Percentiles rank a stretch among this genome's conserved stretches.
Conservation (phyloP, 441 rosid species). For the Cnidoscolus chayamansa region DNA sequence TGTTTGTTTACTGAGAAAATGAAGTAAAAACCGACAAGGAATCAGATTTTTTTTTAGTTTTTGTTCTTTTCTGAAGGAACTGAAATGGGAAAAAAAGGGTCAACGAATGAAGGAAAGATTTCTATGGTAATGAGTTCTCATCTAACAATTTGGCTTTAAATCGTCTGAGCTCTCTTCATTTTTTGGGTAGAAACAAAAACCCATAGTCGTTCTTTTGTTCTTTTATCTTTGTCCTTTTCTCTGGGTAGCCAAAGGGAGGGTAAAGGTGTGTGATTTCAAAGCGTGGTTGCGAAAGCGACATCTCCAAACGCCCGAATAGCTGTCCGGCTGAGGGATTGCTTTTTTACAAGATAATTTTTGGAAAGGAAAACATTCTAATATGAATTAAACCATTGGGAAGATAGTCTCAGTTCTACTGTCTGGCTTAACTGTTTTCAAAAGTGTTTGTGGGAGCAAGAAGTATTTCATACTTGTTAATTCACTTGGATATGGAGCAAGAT, state of each 20-base stretch:
- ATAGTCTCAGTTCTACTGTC: not conserved
- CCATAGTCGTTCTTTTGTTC: slow-evolving; percentile 15
- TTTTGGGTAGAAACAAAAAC: slow-evolving; percentile 3
- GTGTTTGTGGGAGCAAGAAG: not conserved
- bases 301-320: not conserved
- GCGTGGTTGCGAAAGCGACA: slow-evolving; percentile 3
- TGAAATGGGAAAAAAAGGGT: slow-evolving; percentile 7
- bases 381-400: not conserved
- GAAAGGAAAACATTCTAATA: slow-evolving; percentile 4
- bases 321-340: slow-evolving; percentile 8
- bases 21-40: not conserved
- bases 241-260: slow-evolving; percentile 16
- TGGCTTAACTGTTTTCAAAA: not conserved
- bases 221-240: slow-evolving; percentile 16
- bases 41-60: slow-evolving; percentile 14
- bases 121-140: not conserved
- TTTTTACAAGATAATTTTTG: slow-evolving; percentile 1
- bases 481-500: not conserved
- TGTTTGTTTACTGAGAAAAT: slow-evolving; percentile 26
- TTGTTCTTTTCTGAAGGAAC: slow-evolving; percentile 6
- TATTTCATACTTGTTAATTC: not conserved
- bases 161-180: not conserved
- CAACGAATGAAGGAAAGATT: slow-evolving; percentile 2
- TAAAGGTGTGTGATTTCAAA: slow-evolving; percentile 2
- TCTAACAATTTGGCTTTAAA: not conserved